Conservation (phyloP, 2,329 filamentous ascomycete species). For the Talaromyces islandicus region DNA sequence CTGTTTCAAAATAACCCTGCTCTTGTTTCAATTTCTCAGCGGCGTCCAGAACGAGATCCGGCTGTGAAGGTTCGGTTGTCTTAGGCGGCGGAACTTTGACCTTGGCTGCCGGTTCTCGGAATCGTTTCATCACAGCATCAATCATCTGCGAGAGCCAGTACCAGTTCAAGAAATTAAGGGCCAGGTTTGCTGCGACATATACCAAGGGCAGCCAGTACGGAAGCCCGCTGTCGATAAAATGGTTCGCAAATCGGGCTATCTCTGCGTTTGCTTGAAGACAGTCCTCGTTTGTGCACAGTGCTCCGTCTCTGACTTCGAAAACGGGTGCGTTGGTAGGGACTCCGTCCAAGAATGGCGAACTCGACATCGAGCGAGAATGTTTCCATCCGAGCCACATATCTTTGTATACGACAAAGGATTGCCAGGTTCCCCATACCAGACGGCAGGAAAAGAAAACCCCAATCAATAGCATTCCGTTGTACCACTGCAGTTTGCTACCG, state of each 20-base stretch:
- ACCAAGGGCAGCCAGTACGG: slow-evolving; percentile 55
- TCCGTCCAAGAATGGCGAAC: slow-evolving; percentile 21
- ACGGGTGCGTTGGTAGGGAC: slow-evolving; percentile 27
- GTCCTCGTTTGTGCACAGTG: slow-evolving; percentile 30
- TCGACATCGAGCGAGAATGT: slow-evolving; percentile 29
- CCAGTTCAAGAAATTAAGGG: slow-evolving; percentile 58
- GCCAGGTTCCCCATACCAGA: slow-evolving; percentile 58
- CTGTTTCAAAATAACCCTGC: slow-evolving; percentile 20
- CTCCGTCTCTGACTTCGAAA: slow-evolving; percentile 28
- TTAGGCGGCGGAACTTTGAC: slow-evolving; percentile 15
- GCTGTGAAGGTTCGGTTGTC: slow-evolving; percentile 17
- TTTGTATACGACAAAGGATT: slow-evolving; percentile 52
- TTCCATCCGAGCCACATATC: slow-evolving; percentile 53
- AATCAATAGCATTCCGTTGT: slow-evolving; percentile 57
- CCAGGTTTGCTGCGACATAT: slow-evolving; percentile 54
- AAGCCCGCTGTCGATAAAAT: slow-evolving; percentile 30
- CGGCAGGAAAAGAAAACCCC: slow-evolving; percentile 56
- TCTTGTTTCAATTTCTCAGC: slow-evolving; percentile 22
- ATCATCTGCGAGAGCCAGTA: slow-evolving; percentile 67
- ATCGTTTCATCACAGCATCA: slow-evolving; percentile 57
- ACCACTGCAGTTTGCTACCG: slow-evolving; percentile 54
- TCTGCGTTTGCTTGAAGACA: slow-evolving; percentile 39
- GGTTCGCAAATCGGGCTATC: slow-evolving; percentile 44
- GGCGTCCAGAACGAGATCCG: slow-evolving; percentile 29
- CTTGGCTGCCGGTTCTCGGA: slow-evolving; percentile 36